Base-by-base conservation (phyloP, 768 basidiomycete genomes). In the Chlorophyllum brunneum region DNA sequence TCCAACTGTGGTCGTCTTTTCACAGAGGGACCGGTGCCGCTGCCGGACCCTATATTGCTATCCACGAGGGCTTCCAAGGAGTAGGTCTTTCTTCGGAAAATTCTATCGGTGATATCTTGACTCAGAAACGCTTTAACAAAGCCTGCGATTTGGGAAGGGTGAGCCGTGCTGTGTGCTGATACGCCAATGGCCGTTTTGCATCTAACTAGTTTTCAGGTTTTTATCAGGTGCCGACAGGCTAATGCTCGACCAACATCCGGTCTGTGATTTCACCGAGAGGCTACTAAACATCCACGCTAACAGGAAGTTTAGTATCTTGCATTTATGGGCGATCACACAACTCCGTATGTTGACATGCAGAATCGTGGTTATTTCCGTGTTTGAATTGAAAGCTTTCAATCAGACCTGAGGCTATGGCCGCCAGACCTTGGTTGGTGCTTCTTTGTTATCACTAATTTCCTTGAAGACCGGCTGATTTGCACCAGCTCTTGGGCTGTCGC, bases 141-240 rank as follows among this genome's bases (percentile, higher is more conserved):
- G 75, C 70, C 70, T 48, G 70, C 63, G 13, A 65, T 73, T 42
- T 76, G 74, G 75, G 70, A 72, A 63, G 75, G 73, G 73, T 75
- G 54, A 26, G 54, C 8, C 13, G 20, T 40, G 29, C 27, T 1
- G 18, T 20, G n/a, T 30, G 11, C 13, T n/a, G 27, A 24, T 15
- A 23, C 7, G 7, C 16, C 13, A 29, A 45, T 18, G 8, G 13
- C 7, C 16, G 2, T 11, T 2, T 36, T 38, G 42, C 39, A 53
- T 18, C 9, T 37, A 20, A 33, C 37, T 39, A 23, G 38, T 37
- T 16, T 37, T 41, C 30, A 85, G 82, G 49, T 93, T 88, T 75
- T 68, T 93, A 49, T 67, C 79, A 36, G 84, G 88, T 39, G 82
- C 85, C 24, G 93, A 95, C 68, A 83, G 93, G 50, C 66, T 84